Base-by-base conservation (phyloP, 164 flowering plant species). In the Kalanchoe fedtschenkoi region DNA sequence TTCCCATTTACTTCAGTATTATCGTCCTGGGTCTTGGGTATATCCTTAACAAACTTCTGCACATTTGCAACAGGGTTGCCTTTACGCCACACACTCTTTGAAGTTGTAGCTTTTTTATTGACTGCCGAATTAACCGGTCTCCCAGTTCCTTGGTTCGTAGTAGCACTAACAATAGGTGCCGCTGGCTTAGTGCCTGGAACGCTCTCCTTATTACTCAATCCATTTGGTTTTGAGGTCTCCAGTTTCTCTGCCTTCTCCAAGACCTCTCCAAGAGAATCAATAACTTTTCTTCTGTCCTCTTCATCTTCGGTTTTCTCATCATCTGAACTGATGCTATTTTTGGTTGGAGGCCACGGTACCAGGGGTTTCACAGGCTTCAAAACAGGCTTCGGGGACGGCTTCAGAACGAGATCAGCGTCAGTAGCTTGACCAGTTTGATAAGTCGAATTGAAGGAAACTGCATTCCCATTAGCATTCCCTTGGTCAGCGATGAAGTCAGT, bases 81-180 rank as follows among this genome's bases (percentile, higher is more conserved):
- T 73, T 87, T 92, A 62, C 83, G 60, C 98, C 98, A 92, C 4
- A 92, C 96, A 72, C 93, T 89, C 79, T 89, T 91, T 67, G 71
- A 60, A 34, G 91, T 66, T 57, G 81, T 82, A 28, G 85, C 28
- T 64, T 79, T 87, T 60, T 65, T 60, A 62, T 43, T 53, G 5
- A 38, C 47, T 0, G 39, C 62, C 2, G 76, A 62, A 75, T 75
- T 74, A 41, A 56, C 69, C 0, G 68, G 57, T 63, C 60, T 72
- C 41, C 68, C 66, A 59, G 38, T 65, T 35, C 61, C 33, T 58
- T 35, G 39, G 53, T 61, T 78, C 0, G 54, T 32, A 58, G 56
- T 64, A 66, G 72, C 15, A 47, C 19, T 65, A 42, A 66, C 37
- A 67, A 41, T 64, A 17, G 76, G 17, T 9, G 55, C 39, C 29